phyloP scores from a whole-genome alignment of 2,329 filamentous ascomycete species.

The Pleoardoris graminearum region DNA sequence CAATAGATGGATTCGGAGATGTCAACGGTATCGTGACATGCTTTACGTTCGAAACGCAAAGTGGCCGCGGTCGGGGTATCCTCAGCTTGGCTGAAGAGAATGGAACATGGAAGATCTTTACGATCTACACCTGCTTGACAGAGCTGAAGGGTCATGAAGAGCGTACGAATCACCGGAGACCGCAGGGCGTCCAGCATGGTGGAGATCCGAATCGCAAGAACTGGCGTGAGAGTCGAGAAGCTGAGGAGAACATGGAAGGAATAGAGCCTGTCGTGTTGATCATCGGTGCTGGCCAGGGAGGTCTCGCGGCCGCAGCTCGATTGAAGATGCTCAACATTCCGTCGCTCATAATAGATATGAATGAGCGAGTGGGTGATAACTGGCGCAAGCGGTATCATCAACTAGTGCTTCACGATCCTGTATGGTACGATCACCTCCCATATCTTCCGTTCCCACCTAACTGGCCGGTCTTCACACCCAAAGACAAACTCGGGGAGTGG shows the following conservation, averaged over 20 bases:
- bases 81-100: slow-evolving; percentile 39
- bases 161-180: slow-evolving; percentile 25
- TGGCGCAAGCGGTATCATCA: slow-evolving; percentile 54
- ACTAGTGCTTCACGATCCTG: slow-evolving; percentile 47
- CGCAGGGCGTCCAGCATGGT: slow-evolving; percentile 35
- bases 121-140: slow-evolving; percentile 43
- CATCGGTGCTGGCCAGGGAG: slow-evolving; percentile 50
- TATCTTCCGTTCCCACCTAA: slow-evolving; percentile 39
- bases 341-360: slow-evolving; percentile 52
- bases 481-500: slow-evolving; percentile 44
- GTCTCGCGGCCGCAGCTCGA: slow-evolving; percentile 50
- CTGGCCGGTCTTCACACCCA: slow-evolving; percentile 39
- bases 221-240: slow-evolving; percentile 37
- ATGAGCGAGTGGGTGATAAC: slow-evolving; percentile 49
- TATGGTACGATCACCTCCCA: slow-evolving; percentile 47
- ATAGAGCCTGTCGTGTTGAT: slow-evolving; percentile 37
- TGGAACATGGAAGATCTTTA: slow-evolving; percentile 47
- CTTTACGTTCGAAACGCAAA: slow-evolving; percentile 34
- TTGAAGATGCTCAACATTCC: slow-evolving; percentile 49
- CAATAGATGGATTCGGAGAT: slow-evolving; percentile 35
- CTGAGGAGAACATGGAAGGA: slow-evolving; percentile 26
- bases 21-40: slow-evolving; percentile 34
- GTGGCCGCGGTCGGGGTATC: slow-evolving; percentile 40
- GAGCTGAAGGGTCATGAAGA: slow-evolving; percentile 45
- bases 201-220: slow-evolving; percentile 35